Evolutionary conservation across 371 early-diverging fungal species (phyloP), one percentile per base, ranked within the genome.

Genomic region (Mortierella sp.): DNA sequence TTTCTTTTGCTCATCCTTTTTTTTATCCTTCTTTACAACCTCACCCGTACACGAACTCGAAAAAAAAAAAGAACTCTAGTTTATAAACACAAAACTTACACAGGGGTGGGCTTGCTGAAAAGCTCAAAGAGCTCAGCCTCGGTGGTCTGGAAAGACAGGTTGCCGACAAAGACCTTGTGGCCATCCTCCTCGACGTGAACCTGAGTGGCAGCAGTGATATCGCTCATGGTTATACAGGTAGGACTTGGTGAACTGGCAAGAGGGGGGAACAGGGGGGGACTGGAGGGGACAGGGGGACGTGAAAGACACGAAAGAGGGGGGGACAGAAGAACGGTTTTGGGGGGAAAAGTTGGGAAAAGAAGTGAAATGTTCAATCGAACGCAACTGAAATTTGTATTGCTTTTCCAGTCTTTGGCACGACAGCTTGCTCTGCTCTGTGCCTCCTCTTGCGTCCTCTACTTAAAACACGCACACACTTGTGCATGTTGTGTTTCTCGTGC

Each of bases 81-180:
- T 38, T 3, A 60, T 16, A 60, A 16, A 38, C 14, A 65, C 19
- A 10, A 31, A 24, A 93, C 94, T 91, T 91, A 96, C 95, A 96
- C 94, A 87, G 93, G 91, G 78, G 94, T 97, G 75, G 93, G 91
- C 57, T 89, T 81, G 82, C 90, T 91, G 87, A 98, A 98, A 88
- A 94, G 92, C 34, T 94, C 90, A 78, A 89, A 89, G 72, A 99
- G 91, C 85, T 94, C 92, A 60, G 91, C 95, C 87, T 96, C 94
- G 52, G 92, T 96, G 75, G 95, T 96, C 84, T 92, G 89, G 92
- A 96, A 97, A 45, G 97, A 89, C 78, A 99, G 91, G 92, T 99
- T 99, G 73, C 99, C 98, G 55, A 98, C 96, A 92, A 98, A 99
- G 57, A 97, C 95, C 93, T 98, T 95, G 88, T 90, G 89, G 85